Conservation (phyloP, 2,329 filamentous ascomycete species). For the Claviceps sp. region DNA sequence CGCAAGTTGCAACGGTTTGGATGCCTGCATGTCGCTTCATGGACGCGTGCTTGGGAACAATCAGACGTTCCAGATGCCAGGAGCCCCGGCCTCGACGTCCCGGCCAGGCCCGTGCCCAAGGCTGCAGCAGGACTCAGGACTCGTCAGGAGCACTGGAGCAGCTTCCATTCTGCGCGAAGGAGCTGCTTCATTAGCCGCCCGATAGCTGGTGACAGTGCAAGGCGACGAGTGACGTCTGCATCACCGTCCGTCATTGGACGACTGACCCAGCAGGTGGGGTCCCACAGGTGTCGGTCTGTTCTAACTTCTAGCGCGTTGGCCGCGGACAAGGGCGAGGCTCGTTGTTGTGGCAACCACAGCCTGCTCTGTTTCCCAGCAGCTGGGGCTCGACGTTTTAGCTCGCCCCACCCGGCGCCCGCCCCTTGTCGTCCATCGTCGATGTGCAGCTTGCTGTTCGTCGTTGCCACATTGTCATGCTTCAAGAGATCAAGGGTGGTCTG, state of each 20-base stretch:
- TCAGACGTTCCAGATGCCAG: not conserved
- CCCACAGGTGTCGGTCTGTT: not conserved
- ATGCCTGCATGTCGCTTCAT: not conserved
- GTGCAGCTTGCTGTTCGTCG: conserved; percentile 2
- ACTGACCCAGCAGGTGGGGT: not conserved
- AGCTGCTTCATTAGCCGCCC: too few species aligned
- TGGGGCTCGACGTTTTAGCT: not conserved
- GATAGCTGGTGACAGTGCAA: not conserved
- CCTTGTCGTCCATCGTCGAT: conserved; percentile 1
- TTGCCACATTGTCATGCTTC: conserved; percentile 5
- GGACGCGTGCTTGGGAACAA: not conserved
- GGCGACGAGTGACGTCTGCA: not conserved
- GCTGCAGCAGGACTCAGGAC: too few species aligned
- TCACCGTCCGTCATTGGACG: not conserved
- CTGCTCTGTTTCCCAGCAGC: conserved; percentile 9
- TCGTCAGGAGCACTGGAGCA: too few species aligned
- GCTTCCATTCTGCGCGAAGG: too few species aligned
- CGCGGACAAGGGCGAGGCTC: not conserved
- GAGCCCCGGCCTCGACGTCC: too few species aligned
- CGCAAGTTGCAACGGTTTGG: too few species aligned
- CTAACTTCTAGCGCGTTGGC: conserved; percentile 6
- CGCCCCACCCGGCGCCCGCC: not conserved
- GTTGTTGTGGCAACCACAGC: conserved; percentile 9
- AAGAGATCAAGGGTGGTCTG: not conserved
- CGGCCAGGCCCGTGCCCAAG: too few species aligned